Evolutionary conservation across 1,284 basidiomycete species (phyloP).

Genomic region (Cerrena zonata): DNA sequence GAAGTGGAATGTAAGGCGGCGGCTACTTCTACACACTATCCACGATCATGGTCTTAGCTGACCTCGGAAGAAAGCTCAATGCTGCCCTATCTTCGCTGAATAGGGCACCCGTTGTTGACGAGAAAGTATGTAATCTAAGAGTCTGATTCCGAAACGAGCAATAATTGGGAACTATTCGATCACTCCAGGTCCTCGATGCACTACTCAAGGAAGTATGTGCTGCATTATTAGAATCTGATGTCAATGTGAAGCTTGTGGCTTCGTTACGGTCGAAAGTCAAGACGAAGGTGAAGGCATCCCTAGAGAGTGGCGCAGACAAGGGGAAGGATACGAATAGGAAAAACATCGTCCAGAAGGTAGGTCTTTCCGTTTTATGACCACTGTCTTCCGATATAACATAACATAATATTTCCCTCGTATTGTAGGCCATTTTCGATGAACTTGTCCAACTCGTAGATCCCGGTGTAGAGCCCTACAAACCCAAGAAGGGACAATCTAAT

Average conservation of each 20-base stretch:
- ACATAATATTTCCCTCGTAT: conserved; percentile 7
- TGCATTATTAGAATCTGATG: conserved; percentile 92
- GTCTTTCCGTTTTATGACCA: conserved; percentile 11
- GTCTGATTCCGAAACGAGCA: conserved; percentile 7
- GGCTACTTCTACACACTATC: neutral
- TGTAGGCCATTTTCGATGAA: conserved; percentile 92
- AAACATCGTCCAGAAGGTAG: conserved; percentile 83
- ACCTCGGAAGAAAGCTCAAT: conserved; percentile 91
- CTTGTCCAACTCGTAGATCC: conserved; percentile 93
- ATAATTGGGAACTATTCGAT: too few species aligned
- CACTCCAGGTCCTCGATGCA: conserved; percentile 81
- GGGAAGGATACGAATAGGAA: conserved; percentile 78
- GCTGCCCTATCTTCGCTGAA: conserved; percentile 88
- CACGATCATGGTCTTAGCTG: conserved; percentile 83
- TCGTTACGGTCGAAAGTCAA: conserved; percentile 86
- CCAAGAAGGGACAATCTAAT: conserved; percentile 90
- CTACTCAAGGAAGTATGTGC: conserved; percentile 93
- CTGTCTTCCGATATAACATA: conserved; percentile 9
- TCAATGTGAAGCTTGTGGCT: conserved; percentile 95
- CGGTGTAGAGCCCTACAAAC: conserved; percentile 90
- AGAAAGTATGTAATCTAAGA: conserved; percentile 58
- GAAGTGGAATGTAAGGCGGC: neutral
- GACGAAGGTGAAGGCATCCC: conserved; percentile 71
- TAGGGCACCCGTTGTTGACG: conserved; percentile 80
- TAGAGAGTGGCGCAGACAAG: conserved; percentile 72